phyloP scores from a whole-genome alignment of 75 land plant species.

The Pseudotsuga menziesii region DNA sequence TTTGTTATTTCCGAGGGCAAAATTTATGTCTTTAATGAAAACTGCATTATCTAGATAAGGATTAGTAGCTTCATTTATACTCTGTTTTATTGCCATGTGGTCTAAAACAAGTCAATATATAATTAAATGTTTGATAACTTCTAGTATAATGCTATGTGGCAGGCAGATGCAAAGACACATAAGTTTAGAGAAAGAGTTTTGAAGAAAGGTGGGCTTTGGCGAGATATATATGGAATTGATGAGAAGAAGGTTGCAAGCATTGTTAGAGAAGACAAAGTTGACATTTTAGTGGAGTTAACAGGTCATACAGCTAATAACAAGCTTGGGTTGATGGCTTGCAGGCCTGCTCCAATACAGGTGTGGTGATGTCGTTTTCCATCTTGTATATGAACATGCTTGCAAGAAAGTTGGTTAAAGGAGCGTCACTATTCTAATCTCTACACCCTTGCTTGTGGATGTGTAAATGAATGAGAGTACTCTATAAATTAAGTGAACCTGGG shows the following conservation, averaged over 20 bases:
- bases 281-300: constrained; percentile 94
- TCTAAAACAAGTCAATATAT: neutral
- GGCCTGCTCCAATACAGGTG: constrained; percentile 98
- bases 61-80: neutral
- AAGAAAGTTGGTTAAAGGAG: neutral
- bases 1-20: too few species aligned
- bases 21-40: too few species aligned
- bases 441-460: neutral
- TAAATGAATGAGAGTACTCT: neutral
- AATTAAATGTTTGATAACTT: neutral
- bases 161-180: constrained; percentile 96
- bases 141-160: constrained; percentile 2
- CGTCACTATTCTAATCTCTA: neutral
- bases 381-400: too few species aligned
- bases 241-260: constrained; percentile 91
- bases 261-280: constrained; percentile 94
- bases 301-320: constrained; percentile 98
- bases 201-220: constrained; percentile 90
- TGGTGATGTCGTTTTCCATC: too few species aligned
- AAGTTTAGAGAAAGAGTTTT: constrained; percentile 78
- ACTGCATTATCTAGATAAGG: too few species aligned
- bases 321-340: constrained; percentile 92
- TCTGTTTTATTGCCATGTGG: neutral
- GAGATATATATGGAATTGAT: constrained; percentile 94
- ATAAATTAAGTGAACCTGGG: neutral